phyloP scores from a whole-genome alignment of 306 rosid genomes.

The Calophaca sinica region DNA sequence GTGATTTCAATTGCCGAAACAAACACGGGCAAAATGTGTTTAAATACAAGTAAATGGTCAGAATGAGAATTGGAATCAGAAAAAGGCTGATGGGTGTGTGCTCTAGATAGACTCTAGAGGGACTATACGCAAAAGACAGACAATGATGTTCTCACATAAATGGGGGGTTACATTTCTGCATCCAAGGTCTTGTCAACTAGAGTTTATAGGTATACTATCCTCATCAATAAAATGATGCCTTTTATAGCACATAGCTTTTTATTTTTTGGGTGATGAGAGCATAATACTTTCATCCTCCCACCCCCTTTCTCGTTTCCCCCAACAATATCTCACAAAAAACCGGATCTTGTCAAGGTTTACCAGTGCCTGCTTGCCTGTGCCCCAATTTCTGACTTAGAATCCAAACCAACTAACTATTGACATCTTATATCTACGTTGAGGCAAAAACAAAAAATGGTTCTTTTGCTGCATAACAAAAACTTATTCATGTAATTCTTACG shows the following conservation, averaged over 20 bases:
- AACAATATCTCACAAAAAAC: neutral
- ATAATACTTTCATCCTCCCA: neutral
- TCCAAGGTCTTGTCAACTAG: slow-evolving; percentile 55
- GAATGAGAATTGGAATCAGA: no score
- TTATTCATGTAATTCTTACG: neutral
- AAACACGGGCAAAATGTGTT: no score
- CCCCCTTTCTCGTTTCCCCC: slow-evolving; percentile 22
- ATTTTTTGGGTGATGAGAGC: neutral
- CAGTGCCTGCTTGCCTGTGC: no score
- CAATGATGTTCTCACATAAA: slow-evolving; percentile 34
- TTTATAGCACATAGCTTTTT: slow-evolving; percentile 34
- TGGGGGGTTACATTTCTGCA: neutral
- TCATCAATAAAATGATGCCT: slow-evolving; percentile 41
- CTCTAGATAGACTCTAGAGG: no score
- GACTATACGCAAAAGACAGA: slow-evolving; percentile 47
- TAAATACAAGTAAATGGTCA: no score
- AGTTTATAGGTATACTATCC: slow-evolving; percentile 34
- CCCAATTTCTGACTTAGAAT: no score
- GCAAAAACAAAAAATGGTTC: no score
- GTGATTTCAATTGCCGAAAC: no score
- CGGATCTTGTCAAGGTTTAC: no score
- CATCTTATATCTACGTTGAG: no score
- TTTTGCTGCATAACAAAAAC: neutral
- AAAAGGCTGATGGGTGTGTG: no score
- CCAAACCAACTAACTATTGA: no score